Evolutionary conservation across 257 asterid species (phyloP).

Genomic region (Solanum peruvianum): DNA sequence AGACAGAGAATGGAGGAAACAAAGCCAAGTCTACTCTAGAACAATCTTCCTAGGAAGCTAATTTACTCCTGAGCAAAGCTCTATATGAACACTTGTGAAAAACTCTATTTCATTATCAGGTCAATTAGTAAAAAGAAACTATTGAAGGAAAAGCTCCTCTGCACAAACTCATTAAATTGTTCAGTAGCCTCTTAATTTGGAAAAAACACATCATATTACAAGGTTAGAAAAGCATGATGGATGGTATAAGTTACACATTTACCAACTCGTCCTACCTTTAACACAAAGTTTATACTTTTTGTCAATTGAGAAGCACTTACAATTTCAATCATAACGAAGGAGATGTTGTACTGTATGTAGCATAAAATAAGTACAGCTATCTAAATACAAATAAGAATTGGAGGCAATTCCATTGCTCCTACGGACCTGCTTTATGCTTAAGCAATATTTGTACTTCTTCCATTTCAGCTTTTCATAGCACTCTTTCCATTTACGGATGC

Average conservation of each 20-base stretch:
- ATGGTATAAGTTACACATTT: background rate
- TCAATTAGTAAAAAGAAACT: background rate
- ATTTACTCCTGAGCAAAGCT: background rate
- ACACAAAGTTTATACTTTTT: background rate
- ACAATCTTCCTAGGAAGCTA: background rate
- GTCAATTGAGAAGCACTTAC: background rate
- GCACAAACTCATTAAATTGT: background rate
- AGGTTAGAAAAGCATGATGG: background rate
- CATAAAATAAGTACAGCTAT: background rate
- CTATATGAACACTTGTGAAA: background rate
- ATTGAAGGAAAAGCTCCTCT: background rate
- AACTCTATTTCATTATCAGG: background rate
- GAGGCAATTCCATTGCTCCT: background rate
- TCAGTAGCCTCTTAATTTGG: background rate
- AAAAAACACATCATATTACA: background rate
- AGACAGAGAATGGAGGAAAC: background rate
- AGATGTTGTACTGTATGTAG: background rate
- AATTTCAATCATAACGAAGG: background rate
- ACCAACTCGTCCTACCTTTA: background rate
- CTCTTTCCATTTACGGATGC: background rate
- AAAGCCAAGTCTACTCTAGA: background rate
- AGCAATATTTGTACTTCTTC: background rate
- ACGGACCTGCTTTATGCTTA: background rate
- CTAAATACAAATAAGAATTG: background rate
- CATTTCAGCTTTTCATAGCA: background rate